phyloP scores from a whole-genome alignment of 129 eudicot species.

The Heracleum sosnowskyi region DNA sequence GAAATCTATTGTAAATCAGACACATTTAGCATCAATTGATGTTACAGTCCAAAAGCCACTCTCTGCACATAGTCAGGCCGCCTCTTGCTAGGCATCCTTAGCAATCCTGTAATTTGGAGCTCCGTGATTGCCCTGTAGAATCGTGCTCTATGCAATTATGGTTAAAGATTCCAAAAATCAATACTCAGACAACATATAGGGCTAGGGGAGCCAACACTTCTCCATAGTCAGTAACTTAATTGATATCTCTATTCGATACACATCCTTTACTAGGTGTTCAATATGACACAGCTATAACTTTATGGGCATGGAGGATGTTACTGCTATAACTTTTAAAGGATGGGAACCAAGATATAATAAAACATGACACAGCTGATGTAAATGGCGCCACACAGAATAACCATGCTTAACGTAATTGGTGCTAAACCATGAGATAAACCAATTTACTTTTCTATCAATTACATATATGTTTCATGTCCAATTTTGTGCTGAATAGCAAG shows the following conservation, averaged over 20 bases:
- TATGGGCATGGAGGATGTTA: background rate
- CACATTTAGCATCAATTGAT: background rate
- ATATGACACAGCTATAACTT: background rate
- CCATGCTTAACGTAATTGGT: background rate
- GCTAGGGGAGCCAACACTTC: background rate
- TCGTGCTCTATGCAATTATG: no score
- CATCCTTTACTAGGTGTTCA: background rate
- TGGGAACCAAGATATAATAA: background rate
- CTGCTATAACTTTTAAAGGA: background rate
- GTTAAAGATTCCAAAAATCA: slow-evolving; percentile 7
- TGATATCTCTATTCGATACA: background rate
- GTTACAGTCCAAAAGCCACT: slow-evolving; percentile 58
- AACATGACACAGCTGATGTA: background rate
- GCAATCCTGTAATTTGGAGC: no score
- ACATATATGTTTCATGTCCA: background rate
- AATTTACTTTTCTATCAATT: background rate
- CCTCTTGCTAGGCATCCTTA: no score
- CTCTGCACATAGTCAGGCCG: no score
- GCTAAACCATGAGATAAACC: background rate
- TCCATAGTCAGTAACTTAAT: no score
- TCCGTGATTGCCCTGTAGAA: no score
- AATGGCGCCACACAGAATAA: background rate
- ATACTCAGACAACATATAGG: background rate
- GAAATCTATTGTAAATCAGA: background rate
- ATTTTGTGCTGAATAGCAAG: background rate